Base-by-base conservation (phyloP, 345 rosid species). In the Eucalyptus cloeziana region DNA sequence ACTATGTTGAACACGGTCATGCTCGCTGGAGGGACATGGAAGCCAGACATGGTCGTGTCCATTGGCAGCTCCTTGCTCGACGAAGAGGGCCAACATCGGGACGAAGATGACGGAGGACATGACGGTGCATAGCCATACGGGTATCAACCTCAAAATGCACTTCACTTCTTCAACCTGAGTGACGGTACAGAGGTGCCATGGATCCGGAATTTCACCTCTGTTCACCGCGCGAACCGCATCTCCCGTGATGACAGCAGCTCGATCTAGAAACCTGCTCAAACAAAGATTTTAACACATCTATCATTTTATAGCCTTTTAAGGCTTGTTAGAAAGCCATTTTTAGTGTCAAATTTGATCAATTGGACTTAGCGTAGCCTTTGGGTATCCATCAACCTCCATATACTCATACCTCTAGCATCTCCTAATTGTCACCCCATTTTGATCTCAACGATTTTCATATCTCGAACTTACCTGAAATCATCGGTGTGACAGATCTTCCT, bases 161-260 rank as follows among this genome's bases (percentile, higher is more conserved):
- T 94, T 94, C 89, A 90, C 93, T 90, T 93, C 93, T 88, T 93
- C 92, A 10, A 91, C 93, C 51, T 92, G 95, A 37, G 93, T 92
- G 88, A 94, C 40, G 13, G 92, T 90, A 56, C 95, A 91, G n/a
- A 93, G 89, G 43, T 60, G 83, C 94, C 95, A 92, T 4, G 89
- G 91, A 51, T 90, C 87, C 25, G 60, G 88, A 15, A 56, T 22
- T 81, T 85, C 76, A n/a, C 90, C 88, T 44, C 33, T 50, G 31
- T 79, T 89, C 12, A 45, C 17, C 45, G 33, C 49, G 33, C 3
- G 30, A 56, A 16, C 52, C 21, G 52, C 37, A n/a, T 89, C 93
- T 7, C 60, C 87, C 85, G 22, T 89, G 54, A 90, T 45, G 50
- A 90, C 56, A 27, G 95, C 92, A 6, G 93, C 94, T 88, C 91